These are phyloP conservation scores for Wallacemonas sp. DNA, from an alignment of 208 protist genomes.

Conservation along the genomic window DNA sequence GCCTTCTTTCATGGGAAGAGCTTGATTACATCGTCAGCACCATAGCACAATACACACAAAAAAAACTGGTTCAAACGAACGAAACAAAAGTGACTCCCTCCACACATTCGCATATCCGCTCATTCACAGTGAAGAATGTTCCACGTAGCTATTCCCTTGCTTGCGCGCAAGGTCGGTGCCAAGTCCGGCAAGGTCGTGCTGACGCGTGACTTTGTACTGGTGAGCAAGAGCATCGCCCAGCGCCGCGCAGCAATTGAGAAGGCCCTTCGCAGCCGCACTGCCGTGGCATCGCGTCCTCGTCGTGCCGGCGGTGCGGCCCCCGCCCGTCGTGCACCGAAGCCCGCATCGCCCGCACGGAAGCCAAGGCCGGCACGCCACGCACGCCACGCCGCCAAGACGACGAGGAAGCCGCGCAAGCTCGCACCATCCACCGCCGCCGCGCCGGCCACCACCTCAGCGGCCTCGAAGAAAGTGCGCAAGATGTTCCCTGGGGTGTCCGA, in stretches of 20 bases:
- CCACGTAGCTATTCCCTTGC: background rate
- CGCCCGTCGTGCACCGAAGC: too few relatives aligned
- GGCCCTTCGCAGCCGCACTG: background rate
- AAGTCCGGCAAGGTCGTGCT: background rate
- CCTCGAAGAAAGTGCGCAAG: background rate
- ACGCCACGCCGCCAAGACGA: background rate
- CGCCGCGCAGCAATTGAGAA: slow-evolving; percentile 24
- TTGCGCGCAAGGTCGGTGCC: slow-evolving; percentile 4
- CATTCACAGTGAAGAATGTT: background rate
- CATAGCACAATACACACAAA: too few relatives aligned
- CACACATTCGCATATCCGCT: too few relatives aligned
- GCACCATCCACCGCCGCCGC: too few relatives aligned
- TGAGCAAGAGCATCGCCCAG: background rate
- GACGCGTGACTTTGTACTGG: background rate
- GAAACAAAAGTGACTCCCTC: too few relatives aligned
- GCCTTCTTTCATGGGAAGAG: too few relatives aligned
- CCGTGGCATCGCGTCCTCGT: background rate
- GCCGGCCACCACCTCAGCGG: too few relatives aligned
- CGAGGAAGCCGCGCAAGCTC: background rate
- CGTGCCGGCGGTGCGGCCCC: background rate
- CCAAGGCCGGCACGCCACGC: background rate
- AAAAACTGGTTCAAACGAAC: too few relatives aligned
- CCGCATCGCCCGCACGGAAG: too few relatives aligned
- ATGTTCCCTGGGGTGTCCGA: background rate
- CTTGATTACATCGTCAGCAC: too few relatives aligned